Evolutionary conservation across 176 grass and related monocot genomes (phyloP).

Genomic region (Cocos nucifera): DNA sequence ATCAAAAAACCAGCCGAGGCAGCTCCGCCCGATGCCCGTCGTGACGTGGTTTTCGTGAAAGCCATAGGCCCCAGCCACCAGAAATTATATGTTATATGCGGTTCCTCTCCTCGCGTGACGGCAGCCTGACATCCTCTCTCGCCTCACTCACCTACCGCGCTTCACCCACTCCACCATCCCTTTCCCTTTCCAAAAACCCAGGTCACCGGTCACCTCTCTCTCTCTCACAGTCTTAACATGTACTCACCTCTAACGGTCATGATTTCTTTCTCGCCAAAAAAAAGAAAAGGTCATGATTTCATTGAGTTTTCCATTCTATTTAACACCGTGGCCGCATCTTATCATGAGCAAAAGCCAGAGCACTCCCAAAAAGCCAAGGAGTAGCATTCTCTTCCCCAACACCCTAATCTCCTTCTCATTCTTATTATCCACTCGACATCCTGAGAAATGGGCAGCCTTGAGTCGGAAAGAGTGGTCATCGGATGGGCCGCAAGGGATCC

Average conservation of each 20-base stretch:
- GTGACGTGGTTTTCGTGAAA: too few relatives aligned
- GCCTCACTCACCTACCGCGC: neutral
- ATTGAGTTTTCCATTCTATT: neutral
- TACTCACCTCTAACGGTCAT: too few relatives aligned
- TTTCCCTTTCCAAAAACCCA: neutral
- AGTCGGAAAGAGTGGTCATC: conserved; percentile 38
- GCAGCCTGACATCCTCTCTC: neutral
- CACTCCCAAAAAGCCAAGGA: neutral
- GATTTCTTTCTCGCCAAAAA: too few relatives aligned
- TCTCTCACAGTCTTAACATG: neutral
- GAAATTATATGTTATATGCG: too few relatives aligned
- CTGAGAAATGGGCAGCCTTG: conserved; percentile 58
- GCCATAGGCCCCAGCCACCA: too few relatives aligned
- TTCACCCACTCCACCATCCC: neutral
- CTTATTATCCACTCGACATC: neutral
- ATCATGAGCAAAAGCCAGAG: neutral
- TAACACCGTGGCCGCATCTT: neutral
- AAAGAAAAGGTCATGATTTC: too few relatives aligned
- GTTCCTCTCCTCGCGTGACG: neutral
- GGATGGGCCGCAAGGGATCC: conserved; percentile 86
- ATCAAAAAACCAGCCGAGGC: too few relatives aligned
- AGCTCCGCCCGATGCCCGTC: too few relatives aligned
- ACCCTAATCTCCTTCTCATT: neutral
- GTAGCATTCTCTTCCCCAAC: neutral
- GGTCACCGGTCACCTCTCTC: neutral